phyloP scores from a whole-genome alignment of 768 basidiomycete species.

The Ramaria sp. region DNA sequence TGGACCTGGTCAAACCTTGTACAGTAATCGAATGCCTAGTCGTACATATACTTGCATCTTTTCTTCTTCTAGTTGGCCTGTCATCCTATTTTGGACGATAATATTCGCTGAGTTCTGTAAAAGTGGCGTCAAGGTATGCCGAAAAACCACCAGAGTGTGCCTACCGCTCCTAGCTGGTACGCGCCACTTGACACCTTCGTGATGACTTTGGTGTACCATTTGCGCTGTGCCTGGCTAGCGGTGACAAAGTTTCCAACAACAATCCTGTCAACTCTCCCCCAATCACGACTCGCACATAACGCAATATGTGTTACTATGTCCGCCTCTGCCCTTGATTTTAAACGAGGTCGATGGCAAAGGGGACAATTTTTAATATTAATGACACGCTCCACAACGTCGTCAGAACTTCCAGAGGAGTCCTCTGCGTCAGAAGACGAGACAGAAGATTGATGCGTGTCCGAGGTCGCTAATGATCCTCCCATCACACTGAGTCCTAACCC shows the following conservation, averaged over 20 bases:
- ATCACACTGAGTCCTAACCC: conserved; percentile 5
- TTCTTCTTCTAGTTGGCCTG: conserved; percentile 91
- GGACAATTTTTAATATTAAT: conserved; percentile 96
- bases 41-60: conserved; percentile 96
- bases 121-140: neutral
- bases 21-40: conserved; percentile 84
- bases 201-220: conserved; percentile 91
- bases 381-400: conserved; percentile 60
- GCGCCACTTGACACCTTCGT: conserved; percentile 78
- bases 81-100: conserved; percentile 88
- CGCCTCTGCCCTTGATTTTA: conserved; percentile 80
- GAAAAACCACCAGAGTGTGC: conserved; percentile 18
- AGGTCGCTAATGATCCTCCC: neutral
- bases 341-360: conserved; percentile 77
- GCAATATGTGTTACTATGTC: conserved; percentile 97
- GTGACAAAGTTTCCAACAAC: conserved; percentile 94
- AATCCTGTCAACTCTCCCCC: conserved; percentile 80
- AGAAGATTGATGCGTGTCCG: conserved; percentile 9
- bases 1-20: conserved; percentile 45
- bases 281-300: conserved; percentile 88
- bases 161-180: conserved; percentile 82
- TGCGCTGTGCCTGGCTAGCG: conserved; percentile 88
- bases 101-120: conserved; percentile 91
- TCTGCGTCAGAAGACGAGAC: conserved; percentile 19
- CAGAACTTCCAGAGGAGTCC: conserved; percentile 15